Base-by-base conservation (phyloP, 2,329 filamentous ascomycete genomes). In the Chaetomium olivaceum region DNA sequence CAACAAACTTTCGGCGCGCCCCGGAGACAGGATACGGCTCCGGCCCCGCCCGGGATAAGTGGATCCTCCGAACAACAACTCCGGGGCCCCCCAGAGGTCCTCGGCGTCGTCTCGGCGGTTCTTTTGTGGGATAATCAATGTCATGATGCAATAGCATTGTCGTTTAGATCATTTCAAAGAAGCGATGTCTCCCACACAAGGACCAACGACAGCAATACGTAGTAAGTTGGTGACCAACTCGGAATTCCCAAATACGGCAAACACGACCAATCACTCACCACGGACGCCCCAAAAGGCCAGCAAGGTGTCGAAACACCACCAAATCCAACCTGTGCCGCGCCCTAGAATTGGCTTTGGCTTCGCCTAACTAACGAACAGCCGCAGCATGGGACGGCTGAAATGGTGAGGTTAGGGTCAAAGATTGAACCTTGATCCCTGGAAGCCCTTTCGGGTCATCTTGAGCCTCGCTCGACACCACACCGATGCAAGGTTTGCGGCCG, bases 1-100 rank as follows among this genome's bases (percentile, higher is more conserved):
- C 31, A 61, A 61, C 58, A 61, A 54, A 48, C 48, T 61, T 60
- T 33, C 31, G 31, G 57, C 25, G 57, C 25, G 25, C 25, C 56
- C 27, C 27, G 43, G 57, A 46, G 39, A 50, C 19, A 33, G 11
- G 19, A 25, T n/a, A 23, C 11, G 21, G 31, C n/a, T 7, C 19
- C 57, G 57, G 57, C 57, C 57, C 57, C 57, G 31, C 43, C 25
- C 43, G 25, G 57, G 23, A 9, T 8, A 33, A 23, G 25, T 31
- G 57, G 39, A n/a, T 31, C 39, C 36, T 31, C 5, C 39, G 23
- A 23, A 21, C 4, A 5, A 5, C 19, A 16, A 16, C 23, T n/a
- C 23, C 25, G 25, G 27, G 25, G 5, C 14, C 7, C 19, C 50
- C 23, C 23, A 27, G 25, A 19, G 12, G 27, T 16, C 11, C 31